phyloP scores from a whole-genome alignment of 305 asterid species.

The Solanum hybrid region DNA sequence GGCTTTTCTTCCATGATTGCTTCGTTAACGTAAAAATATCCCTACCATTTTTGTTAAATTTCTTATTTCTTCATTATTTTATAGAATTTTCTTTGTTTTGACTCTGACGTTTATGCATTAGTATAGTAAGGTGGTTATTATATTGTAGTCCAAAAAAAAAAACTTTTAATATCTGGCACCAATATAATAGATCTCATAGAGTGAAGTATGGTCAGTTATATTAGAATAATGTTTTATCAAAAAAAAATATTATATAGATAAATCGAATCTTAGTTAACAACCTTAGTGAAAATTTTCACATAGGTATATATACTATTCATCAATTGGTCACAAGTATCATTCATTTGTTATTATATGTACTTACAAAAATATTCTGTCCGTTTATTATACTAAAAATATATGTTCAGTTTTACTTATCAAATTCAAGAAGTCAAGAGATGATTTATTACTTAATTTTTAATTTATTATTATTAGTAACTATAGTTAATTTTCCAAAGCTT shows the following conservation, averaged over 20 bases:
- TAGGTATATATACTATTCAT: too few species aligned
- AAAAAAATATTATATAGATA: not conserved
- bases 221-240: not conserved
- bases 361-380: not conserved
- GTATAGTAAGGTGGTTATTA: not conserved
- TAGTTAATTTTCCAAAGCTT: not conserved
- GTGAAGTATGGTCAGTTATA: not conserved
- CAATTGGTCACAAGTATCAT: not conserved
- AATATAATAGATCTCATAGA: not conserved
- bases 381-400: not conserved
- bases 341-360: not conserved
- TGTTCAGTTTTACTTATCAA: not conserved
- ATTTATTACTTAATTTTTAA: not conserved
- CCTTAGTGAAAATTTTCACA: not conserved
- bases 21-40: constrained; percentile 35
- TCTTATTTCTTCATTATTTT: not conserved
- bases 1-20: constrained; percentile 48
- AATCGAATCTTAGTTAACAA: not conserved
- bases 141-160: not conserved
- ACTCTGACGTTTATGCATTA: not conserved
- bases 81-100: too few species aligned
- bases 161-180: too few species aligned
- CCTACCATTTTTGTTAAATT: not conserved
- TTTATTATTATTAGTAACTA: not conserved
- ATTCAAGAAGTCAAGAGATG: not conserved